Conservation (phyloP, 2,329 filamentous ascomycete species). For the Tolypocladium pustulatum region DNA sequence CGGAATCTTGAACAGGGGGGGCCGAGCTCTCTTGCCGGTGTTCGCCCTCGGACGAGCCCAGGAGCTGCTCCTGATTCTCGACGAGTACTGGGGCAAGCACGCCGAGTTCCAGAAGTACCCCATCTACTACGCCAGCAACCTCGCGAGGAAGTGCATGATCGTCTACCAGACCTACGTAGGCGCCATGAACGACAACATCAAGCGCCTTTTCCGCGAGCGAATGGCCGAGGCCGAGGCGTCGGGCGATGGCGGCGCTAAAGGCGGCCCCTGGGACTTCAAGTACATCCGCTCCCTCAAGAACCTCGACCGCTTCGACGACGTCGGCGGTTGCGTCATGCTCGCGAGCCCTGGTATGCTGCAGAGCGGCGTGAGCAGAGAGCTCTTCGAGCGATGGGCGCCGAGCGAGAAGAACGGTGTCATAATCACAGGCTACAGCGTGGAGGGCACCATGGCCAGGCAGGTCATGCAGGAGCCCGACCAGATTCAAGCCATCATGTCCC, state of each 20-base stretch:
- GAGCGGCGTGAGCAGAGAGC: slow-evolving; percentile 84
- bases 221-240: slow-evolving; percentile 84
- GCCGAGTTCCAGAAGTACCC: slow-evolving; percentile 79
- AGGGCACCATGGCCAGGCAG: slow-evolving; percentile 95
- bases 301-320: slow-evolving; percentile 90
- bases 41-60: slow-evolving; percentile 92
- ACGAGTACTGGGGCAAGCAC: slow-evolving; percentile 94
- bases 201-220: slow-evolving; percentile 81
- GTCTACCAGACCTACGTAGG: slow-evolving; percentile 98
- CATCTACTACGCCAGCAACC: slow-evolving; percentile 94
- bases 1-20: slow-evolving; percentile 78
- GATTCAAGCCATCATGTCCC: slow-evolving; percentile 87
- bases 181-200: slow-evolving; percentile 99
- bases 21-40: slow-evolving; percentile 86
- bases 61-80: slow-evolving; percentile 84
- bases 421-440: slow-evolving; percentile 96
- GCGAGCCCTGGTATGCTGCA: slow-evolving; percentile 97
- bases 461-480: slow-evolving; percentile 91
- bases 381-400: slow-evolving; percentile 92
- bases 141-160: slow-evolving; percentile 94
- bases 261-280: slow-evolving; percentile 92
- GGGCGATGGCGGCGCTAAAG: slow-evolving; percentile 63
- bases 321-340: slow-evolving; percentile 93
- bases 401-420: slow-evolving; percentile 97
- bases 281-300: slow-evolving; percentile 88